Percentiles rank a stretch among this genome's conserved stretches.
phyloP scores from a whole-genome alignment of 192 early-diverging fungal genomes.

The Coemansia sp. region DNA sequence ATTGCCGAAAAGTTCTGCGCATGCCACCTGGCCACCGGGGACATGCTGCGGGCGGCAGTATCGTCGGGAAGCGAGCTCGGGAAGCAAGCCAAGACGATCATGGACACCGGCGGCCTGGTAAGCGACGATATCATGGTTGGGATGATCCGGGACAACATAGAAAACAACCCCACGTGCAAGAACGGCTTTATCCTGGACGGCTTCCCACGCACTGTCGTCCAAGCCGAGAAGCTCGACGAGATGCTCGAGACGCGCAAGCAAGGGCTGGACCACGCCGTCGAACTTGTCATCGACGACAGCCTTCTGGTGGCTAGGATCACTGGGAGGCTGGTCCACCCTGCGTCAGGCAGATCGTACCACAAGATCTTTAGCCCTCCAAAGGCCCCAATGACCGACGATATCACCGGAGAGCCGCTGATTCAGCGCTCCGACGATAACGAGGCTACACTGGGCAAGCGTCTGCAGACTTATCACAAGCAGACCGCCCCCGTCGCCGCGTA shows the following conservation, averaged over 20 bases:
- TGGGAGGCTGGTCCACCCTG: conserved; percentile 91
- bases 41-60: conserved; percentile 98
- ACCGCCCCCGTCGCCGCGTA: conserved; percentile 81
- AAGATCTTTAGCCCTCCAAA: conserved; percentile 96
- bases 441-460: conserved; percentile 87
- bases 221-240: conserved; percentile 97
- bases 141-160: conserved; percentile 96
- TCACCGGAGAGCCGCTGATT: conserved; percentile 96
- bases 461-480: conserved; percentile 80
- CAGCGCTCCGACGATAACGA: conserved; percentile 98
- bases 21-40: conserved; percentile 98
- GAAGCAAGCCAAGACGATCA: conserved; percentile 96
- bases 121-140: conserved; percentile 97
- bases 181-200: conserved; percentile 99
- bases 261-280: conserved; percentile 83
- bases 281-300: conserved; percentile 91
- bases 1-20: conserved; percentile 96
- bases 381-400: conserved; percentile 84
- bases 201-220: conserved; percentile 96
- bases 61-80: conserved; percentile 88
- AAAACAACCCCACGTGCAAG: conserved; percentile 92
- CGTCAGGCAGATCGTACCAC: conserved; percentile 96
- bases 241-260: conserved; percentile 86
- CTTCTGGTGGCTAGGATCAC: conserved; percentile 95
- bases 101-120: conserved; percentile 97